Conservation (phyloP, 805 yeast species). For the Sungouiozyma intestinalis region DNA sequence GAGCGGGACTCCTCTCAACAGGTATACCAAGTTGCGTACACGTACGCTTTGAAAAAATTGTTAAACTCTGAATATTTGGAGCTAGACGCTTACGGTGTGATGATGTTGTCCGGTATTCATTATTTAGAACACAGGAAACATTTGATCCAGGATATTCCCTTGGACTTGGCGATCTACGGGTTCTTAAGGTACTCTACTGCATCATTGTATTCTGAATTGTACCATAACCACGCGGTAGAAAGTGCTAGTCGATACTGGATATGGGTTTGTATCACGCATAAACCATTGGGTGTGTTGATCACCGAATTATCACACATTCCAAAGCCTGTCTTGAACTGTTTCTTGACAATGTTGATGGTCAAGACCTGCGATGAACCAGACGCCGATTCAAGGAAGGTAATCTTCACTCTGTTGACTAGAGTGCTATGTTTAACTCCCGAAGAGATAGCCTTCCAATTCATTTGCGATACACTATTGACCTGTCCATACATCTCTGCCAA, state of each 20-base stretch:
- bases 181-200: constrained; percentile 36
- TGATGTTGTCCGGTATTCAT: constrained; percentile 19
- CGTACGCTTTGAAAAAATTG: constrained; percentile 24
- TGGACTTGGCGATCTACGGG: constrained; percentile 28
- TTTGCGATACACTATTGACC: constrained; percentile 51
- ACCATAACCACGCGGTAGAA: constrained; percentile 16
- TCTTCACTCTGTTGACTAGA: constrained; percentile 52
- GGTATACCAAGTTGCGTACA: constrained; percentile 31
- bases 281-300: constrained; percentile 12
- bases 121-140: constrained; percentile 12
- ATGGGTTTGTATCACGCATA: constrained; percentile 26
- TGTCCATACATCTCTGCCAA: constrained; percentile 62
- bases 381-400: constrained; percentile 32
- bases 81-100: constrained; percentile 27
- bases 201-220: constrained; percentile 21
- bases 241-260: constrained; percentile 28
- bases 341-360: constrained; percentile 34
- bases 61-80: constrained; percentile 23
- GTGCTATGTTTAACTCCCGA: constrained; percentile 51
- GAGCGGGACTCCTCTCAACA: constrained; percentile 28
- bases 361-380: constrained; percentile 30
- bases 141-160: constrained; percentile 7
- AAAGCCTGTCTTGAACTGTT: constrained; percentile 26
- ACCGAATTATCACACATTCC: constrained; percentile 18
- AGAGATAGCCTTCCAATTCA: constrained; percentile 44